Base-by-base conservation (phyloP, 371 early-diverging fungal genomes). In the Lichtheimia hyalospora region DNA sequence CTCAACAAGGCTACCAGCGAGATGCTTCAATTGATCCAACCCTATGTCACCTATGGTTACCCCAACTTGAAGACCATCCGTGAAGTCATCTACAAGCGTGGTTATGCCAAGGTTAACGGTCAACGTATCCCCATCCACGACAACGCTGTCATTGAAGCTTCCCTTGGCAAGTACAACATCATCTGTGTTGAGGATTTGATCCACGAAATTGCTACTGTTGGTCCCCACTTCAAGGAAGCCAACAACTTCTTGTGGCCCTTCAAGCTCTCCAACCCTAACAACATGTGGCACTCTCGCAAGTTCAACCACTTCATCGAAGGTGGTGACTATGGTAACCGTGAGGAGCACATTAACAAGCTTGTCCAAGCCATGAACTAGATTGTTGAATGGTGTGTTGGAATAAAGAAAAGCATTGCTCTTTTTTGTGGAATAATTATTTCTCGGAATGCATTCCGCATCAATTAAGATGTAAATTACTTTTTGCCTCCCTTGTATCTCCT, bases 231-330 rank as follows among this genome's bases (percentile, higher is more conserved):
- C 69, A 77, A 75, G 75, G 67, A 75, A 71, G 99, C 94, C 76
- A 94, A 92, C 89, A 95, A 93, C 90, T 99, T 99, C 89, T 83
- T 99, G 75, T 98, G 98, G 96, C 96, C 99, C 74, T 98, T 99
- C 93, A 95, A 95, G 87, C 90, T 99, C 65, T 93, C 92, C 71
- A 94, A 93, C 89, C 99, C 99, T 72, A 96, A 84, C 71, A 97
- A 97, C 74, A 98, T 98, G 67, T 99, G 91, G 93, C 82, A 81
- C 64, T 86, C 84, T 58, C 95, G 96, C 88, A 99, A 99, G 91
- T 85, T 90, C 66, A 85, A 84, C 59, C 95, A 97, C 89, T 99
- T 96, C 80, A 89, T 98, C 61, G 93, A 98, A 83, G 99, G 99
- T 76, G 99, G 99, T 81, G 94, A 96, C 76, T 77, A 87, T 73